Base-by-base conservation (phyloP, 192 early-diverging fungal genomes). In the Podila epigama region DNA sequence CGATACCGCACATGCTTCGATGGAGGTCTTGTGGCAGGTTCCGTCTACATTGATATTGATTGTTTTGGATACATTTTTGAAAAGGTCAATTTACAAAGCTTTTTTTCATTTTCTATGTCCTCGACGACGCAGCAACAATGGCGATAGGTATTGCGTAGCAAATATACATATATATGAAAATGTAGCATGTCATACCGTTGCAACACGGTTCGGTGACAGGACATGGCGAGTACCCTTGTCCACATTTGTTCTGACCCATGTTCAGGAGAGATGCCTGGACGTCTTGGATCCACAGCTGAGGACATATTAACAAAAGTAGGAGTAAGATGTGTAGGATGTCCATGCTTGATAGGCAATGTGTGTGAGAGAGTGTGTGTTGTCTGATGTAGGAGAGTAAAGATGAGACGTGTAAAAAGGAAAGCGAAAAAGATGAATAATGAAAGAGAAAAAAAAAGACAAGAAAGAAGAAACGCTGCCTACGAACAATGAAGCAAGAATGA, bases 1-100 rank as follows among this genome's bases (percentile, higher is more conserved):
- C 3, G 73, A 51, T 20, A 68, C 28, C 0, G 73, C 55, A 22
- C 73, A 77, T 15, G 73, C 59, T 36, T 64, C n/a, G 5, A 39
- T 20, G 5, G 73, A 68, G 6, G 73, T 68, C 56, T 59, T 63
- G 39, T 77, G 73, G 50, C 73, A 77, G 11, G 48, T 35, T 52
- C 61, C 61, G 13, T 64, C 73, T 77, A 41, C 31, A 29, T 8
- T 54, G 18, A 28, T 33, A 31, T 32, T 25, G 27, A 27, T n/a
- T n/a, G n/a, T n/a, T n/a, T n/a, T n/a, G n/a, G n/a, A n/a, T n/a
- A n/a, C n/a, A n/a, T 35, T 52, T 37, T 18, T 8, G 33, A 34
- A 33, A 16, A 32, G n/a, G 4, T 13, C 22, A 27, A 60, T 25
- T 44, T 29, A 33, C 40, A 29, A 1, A 15, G 4, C 25, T 25